phyloP scores from a whole-genome alignment of 139 green algal genomes.

The Chlorella sp. region DNA sequence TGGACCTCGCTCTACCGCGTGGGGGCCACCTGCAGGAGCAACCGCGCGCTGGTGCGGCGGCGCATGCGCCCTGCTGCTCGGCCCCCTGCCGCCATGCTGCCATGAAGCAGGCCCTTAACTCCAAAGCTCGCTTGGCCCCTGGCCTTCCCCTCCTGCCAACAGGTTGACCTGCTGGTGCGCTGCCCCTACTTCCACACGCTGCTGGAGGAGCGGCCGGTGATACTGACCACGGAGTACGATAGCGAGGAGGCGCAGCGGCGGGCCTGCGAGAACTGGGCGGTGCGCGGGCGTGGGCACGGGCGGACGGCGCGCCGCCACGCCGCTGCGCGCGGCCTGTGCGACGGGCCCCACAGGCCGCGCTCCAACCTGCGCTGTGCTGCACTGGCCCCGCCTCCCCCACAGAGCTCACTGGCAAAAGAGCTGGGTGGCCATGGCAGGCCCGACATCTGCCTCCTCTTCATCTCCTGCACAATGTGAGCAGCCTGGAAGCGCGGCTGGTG shows the following conservation, averaged over 20 bases:
- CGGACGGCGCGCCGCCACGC: not conserved
- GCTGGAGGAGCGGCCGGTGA: constrained; percentile 5
- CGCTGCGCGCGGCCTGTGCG: not conserved
- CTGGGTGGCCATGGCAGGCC: constrained; percentile 15
- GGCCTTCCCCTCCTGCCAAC: not conserved
- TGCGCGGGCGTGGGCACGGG: not conserved
- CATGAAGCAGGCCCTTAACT: not conserved
- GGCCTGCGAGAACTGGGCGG: constrained; percentile 21
- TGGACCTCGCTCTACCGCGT: constrained; percentile 15
- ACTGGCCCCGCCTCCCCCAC: not conserved
- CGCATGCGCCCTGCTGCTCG: no score
- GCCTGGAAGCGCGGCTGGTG: not conserved
- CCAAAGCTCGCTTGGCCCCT: not conserved
- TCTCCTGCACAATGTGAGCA: constrained; percentile 2
- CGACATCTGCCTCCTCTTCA: constrained; percentile 22
- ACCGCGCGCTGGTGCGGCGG: not conserved
- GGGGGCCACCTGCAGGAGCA: not conserved
- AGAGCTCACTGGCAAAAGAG: not conserved
- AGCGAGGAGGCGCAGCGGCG: not conserved
- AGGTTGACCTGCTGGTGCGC: constrained; percentile 15
- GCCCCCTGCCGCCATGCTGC: not conserved
- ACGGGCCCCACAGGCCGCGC: not conserved
- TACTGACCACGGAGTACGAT: constrained; percentile 17
- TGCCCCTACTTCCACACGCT: constrained; percentile 14
- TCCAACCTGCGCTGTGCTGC: not conserved